Conservation (phyloP, 2,329 filamentous ascomycete genomes). For the Xylaria sp. region DNA sequence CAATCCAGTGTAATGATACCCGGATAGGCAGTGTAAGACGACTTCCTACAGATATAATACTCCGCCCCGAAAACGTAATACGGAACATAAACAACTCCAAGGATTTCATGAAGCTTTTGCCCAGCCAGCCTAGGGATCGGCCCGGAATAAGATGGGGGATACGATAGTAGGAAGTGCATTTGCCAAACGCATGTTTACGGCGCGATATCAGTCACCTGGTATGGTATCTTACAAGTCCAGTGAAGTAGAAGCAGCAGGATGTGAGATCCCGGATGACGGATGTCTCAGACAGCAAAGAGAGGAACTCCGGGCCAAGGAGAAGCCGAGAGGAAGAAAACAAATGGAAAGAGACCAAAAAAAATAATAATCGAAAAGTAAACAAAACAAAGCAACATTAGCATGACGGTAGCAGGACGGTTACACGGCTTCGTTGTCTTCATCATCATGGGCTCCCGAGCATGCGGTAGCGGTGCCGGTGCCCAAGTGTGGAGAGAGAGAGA, state of each 20-base stretch:
- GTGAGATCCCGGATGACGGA: too few relatives aligned
- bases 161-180: background rate
- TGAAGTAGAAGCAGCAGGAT: too few relatives aligned
- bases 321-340: background rate
- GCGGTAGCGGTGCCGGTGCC: slow-evolving; percentile 13
- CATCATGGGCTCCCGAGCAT: background rate
- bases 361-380: background rate
- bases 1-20: background rate
- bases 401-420: slow-evolving; percentile 1
- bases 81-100: background rate
- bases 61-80: background rate
- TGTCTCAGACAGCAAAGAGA: background rate
- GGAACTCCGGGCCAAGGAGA: background rate
- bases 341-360: background rate
- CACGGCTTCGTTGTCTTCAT: slow-evolving; percentile 10
- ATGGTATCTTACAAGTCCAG: too few relatives aligned
- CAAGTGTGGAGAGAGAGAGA: slow-evolving; percentile 1
- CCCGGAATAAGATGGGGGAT: background rate
- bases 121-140: too few relatives aligned
- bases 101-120: background rate
- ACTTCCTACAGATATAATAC: too few relatives aligned
- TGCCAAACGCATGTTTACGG: slow-evolving; percentile 7
- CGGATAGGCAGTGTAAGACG: too few relatives aligned
- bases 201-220: background rate
- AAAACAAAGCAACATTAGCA: background rate